Evolutionary conservation across 1,284 basidiomycete species (phyloP).

Genomic region (Tilletia walkeri): DNA sequence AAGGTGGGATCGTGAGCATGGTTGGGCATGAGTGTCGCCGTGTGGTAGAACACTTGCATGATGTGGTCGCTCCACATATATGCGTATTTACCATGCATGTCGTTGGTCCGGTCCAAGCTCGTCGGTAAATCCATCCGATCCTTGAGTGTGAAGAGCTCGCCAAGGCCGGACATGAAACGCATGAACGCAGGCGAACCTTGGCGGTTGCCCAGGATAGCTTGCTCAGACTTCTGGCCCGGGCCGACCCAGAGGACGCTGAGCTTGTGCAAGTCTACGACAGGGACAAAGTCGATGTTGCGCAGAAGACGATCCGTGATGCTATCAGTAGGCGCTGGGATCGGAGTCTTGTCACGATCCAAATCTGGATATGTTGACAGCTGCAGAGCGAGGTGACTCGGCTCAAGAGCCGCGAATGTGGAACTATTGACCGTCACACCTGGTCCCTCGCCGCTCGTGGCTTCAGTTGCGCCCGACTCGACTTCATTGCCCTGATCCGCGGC

Average conservation of each 20-base stretch:
- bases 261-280: constrained; percentile 96
- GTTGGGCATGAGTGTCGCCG: constrained; percentile 93
- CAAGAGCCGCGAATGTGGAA: constrained; percentile 51
- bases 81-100: constrained; percentile 59
- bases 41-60: constrained; percentile 89
- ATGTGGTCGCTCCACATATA: constrained; percentile 99
- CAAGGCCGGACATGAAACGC: constrained; percentile 84
- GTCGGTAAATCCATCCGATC: constrained; percentile 81
- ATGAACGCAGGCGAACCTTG: constrained; percentile 94
- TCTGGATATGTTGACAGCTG: constrained; percentile 67
- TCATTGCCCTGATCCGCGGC: neutral
- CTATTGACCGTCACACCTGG: neutral
- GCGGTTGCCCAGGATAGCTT: constrained; percentile 82
- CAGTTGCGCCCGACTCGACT: neutral
- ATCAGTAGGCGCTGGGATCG: constrained; percentile 59
- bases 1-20: constrained; percentile 38
- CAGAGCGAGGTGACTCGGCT: constrained; percentile 79
- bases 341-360: constrained; percentile 51
- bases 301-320: constrained; percentile 66
- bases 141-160: constrained; percentile 82
- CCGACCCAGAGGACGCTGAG: constrained; percentile 95
- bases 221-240: constrained; percentile 79
- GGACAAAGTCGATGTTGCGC: constrained; percentile 75
- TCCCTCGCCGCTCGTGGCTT: neutral
- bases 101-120: constrained; percentile 80